These are phyloP conservation scores for Aspergillus eucalypticola DNA, from an alignment of 2,329 filamentous ascomycete genomes.

Conservation along the genomic window DNA sequence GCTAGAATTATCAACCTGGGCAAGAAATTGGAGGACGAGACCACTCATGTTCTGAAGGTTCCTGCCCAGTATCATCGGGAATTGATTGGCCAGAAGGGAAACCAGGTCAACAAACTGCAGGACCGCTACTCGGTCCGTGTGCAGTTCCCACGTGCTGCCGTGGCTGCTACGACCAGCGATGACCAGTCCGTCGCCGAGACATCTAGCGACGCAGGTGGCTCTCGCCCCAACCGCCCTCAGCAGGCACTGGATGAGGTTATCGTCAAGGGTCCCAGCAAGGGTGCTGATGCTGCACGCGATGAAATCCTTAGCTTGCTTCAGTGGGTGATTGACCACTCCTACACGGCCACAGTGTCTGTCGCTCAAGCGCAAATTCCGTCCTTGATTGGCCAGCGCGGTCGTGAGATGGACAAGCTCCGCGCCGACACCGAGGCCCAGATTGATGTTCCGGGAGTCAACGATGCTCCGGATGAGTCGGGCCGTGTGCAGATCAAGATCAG, in stretches of 20 bases:
- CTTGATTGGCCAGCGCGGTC: constrained; percentile 85
- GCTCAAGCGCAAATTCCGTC: constrained; percentile 92
- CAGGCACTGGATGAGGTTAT: constrained; percentile 87
- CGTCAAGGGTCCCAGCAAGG: constrained; percentile 87
- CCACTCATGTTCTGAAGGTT: constrained; percentile 82
- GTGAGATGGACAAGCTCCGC: constrained; percentile 86
- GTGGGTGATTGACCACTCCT: constrained; percentile 85
- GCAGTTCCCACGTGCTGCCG: constrained; percentile 77
- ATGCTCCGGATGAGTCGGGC: constrained; percentile 64
- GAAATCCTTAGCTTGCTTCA: constrained; percentile 87
- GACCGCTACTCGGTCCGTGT: constrained; percentile 91
- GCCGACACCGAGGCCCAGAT: constrained; percentile 83
- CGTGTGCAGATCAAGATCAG: constrained; percentile 86
- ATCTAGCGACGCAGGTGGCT: constrained; percentile 63
- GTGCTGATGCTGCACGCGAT: constrained; percentile 86
- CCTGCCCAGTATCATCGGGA: constrained; percentile 92
- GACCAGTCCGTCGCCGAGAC: constrained; percentile 71
- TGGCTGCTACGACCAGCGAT: constrained; percentile 51
- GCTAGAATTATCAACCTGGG: constrained; percentile 76
- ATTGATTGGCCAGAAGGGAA: constrained; percentile 84
- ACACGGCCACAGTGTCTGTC: constrained; percentile 76
- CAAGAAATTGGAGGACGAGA: constrained; percentile 86
- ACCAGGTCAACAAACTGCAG: constrained; percentile 87
- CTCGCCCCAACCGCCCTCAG: constrained; percentile 63
- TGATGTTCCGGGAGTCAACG: constrained; percentile 81